phyloP scores from a whole-genome alignment of 805 yeast genomes.

The Candida broadrunensis region DNA sequence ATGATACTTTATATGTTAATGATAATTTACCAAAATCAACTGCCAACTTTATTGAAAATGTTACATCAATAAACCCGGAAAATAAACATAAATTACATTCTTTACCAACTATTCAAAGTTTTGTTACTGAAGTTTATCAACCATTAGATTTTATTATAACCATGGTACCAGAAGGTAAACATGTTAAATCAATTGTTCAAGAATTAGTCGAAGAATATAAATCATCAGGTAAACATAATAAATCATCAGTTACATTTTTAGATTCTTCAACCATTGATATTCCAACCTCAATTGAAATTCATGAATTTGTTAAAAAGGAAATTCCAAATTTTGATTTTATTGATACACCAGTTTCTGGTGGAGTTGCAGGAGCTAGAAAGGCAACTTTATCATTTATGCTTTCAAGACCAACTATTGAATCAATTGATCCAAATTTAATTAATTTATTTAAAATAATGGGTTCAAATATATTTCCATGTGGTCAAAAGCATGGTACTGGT shows the following conservation, averaged over 20 bases:
- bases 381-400: slow-evolving; percentile 54
- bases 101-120: slow-evolving; percentile 18
- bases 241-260: slow-evolving; percentile 26
- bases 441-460: slow-evolving; percentile 43
- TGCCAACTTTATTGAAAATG: slow-evolving; percentile 18
- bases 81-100: slow-evolving; percentile 11
- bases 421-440: slow-evolving; percentile 28
- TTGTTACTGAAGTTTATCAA: slow-evolving; percentile 26
- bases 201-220: slow-evolving; percentile 35
- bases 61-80: slow-evolving; percentile 18
- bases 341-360: slow-evolving; percentile 58
- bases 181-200: slow-evolving; percentile 39
- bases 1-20: slow-evolving; percentile 41
- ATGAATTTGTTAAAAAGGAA: slow-evolving; percentile 27
- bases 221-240: slow-evolving; percentile 4
- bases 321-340: slow-evolving; percentile 42
- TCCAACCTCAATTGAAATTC: slow-evolving; percentile 41
- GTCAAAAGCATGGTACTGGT: slow-evolving; percentile 47
- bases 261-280: slow-evolving; percentile 55
- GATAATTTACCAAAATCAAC: slow-evolving; percentile 36
- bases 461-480: slow-evolving; percentile 46
- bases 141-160: slow-evolving; percentile 44
- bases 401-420: slow-evolving; percentile 29
- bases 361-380: slow-evolving; percentile 51
- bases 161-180: slow-evolving; percentile 55